A percentile compares a stretch with the other conserved stretches of the same genome.
Conservation (phyloP, 2,329 filamentous ascomycete species). For the Alternaria solani region DNA sequence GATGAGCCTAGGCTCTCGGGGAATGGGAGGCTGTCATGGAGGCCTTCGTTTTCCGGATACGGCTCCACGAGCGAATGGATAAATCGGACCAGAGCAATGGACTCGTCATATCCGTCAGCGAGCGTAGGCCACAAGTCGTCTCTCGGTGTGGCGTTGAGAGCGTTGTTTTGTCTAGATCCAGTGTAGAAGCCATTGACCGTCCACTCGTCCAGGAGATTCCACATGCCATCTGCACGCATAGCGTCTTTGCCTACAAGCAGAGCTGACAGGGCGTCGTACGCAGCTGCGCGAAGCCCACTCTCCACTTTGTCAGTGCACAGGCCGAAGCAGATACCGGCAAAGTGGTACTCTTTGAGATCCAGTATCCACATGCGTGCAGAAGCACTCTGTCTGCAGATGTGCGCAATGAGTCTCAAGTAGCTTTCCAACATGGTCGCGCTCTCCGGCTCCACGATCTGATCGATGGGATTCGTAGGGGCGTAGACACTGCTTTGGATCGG, state of each 20-base stretch:
- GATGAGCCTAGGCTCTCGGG: constrained; percentile 82
- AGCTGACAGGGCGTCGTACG: constrained; percentile 79
- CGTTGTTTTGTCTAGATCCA: constrained; percentile 41
- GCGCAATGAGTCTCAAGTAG: constrained; percentile 86
- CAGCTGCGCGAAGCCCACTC: constrained; percentile 79
- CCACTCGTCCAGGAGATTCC: constrained; percentile 82
- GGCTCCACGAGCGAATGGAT: constrained; percentile 76
- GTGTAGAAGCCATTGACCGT: constrained; percentile 56
- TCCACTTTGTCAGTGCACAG: constrained; percentile 80
- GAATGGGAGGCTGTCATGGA: constrained; percentile 83
- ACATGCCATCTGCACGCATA: constrained; percentile 75
- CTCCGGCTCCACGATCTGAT: constrained; percentile 82
- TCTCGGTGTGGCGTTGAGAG: constrained; percentile 31
- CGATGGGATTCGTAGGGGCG: constrained; percentile 46
- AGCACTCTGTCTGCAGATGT: constrained; percentile 78
- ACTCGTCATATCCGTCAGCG: constrained; percentile 81
- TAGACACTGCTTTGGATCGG: constrained; percentile 68
- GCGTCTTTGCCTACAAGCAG: constrained; percentile 77
- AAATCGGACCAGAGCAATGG: constrained; percentile 82
- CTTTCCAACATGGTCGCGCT: constrained; percentile 96
- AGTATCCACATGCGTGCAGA: constrained; percentile 78
- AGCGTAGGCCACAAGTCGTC: constrained; percentile 73
- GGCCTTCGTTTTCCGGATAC: constrained; percentile 64
- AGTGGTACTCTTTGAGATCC: constrained; percentile 69
- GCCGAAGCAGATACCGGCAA: constrained; percentile 78